Conservation (phyloP, 768 basidiomycete genomes). For the Chalciporus sphaerocephalus region DNA sequence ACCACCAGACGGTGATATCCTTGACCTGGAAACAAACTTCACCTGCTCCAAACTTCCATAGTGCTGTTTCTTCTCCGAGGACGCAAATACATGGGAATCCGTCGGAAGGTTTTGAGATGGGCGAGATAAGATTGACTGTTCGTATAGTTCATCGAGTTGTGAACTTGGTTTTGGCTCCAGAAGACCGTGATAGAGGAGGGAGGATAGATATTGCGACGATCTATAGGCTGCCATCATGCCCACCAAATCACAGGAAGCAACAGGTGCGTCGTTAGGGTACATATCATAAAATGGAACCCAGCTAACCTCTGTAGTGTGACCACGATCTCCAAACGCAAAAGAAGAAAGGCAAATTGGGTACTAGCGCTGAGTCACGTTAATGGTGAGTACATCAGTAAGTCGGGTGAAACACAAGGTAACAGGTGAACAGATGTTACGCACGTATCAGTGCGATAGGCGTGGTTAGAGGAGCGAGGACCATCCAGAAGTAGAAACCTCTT, state of each 20-base stretch:
- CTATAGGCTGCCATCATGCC: constrained; percentile 49
- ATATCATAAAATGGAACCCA: not conserved
- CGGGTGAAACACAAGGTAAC: not conserved
- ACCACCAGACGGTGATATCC: not conserved
- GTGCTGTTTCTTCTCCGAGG: constrained; percentile 8
- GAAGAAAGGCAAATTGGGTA: constrained; percentile 83
- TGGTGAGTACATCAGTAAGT: not conserved
- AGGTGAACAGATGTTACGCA: constrained; percentile 34
- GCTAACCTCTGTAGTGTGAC: constrained; percentile 74
- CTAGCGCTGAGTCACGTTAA: constrained; percentile 46
- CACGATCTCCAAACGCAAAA: constrained; percentile 83
- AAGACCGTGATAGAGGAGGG: constrained; percentile 50
- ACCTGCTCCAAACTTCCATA: constrained; percentile 1
- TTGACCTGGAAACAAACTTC: constrained; percentile 1
- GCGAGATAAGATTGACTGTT: constrained; percentile 22
- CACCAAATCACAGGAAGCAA: constrained; percentile 1
- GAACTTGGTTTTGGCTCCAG: constrained; percentile 54
- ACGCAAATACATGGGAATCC: constrained; percentile 3
- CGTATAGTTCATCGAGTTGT: constrained; percentile 57
- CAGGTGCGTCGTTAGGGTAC: not conserved
- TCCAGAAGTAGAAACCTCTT: constrained; percentile 64
- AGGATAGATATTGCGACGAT: constrained; percentile 63
- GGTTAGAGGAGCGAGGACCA: constrained; percentile 63
- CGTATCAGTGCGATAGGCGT: constrained; percentile 75
- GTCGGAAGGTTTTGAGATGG: constrained; percentile 7